Percentiles rank a stretch among this genome's conserved stretches.
Evolutionary conservation across 2,329 filamentous ascomycete species (phyloP).

Genomic region (Sporothrix pallida): DNA sequence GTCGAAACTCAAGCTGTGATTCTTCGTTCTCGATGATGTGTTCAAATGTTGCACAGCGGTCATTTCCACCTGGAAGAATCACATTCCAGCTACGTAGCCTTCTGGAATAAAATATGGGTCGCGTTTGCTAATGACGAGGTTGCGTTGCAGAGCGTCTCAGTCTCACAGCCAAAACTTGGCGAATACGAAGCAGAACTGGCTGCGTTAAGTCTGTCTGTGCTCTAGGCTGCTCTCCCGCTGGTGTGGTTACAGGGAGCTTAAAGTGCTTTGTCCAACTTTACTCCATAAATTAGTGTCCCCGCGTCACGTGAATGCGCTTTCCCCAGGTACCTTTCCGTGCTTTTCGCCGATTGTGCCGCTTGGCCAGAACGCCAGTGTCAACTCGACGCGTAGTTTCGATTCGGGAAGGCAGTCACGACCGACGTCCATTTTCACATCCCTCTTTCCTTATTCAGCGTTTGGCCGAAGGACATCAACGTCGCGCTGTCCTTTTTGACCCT

Average conservation of each 20-base stretch:
- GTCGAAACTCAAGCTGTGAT: neutral
- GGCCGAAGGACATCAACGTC: slow-evolving; percentile 8
- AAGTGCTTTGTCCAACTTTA: neutral
- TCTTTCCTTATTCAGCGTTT: slow-evolving; percentile 20
- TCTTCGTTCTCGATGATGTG: neutral
- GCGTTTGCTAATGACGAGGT: slow-evolving; percentile 15
- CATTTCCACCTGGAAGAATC: neutral
- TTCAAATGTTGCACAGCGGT: neutral
- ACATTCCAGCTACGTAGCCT: neutral
- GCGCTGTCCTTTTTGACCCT: neutral
- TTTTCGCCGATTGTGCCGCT: neutral
- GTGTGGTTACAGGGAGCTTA: neutral
- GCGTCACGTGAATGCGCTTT: slow-evolving; percentile 22
- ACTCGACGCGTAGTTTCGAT: slow-evolving; percentile 16
- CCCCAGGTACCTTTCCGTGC: slow-evolving; percentile 2
- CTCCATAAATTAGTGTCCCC: slow-evolving; percentile 2
- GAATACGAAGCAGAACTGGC: neutral
- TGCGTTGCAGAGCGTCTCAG: neutral
- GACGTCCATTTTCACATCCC: slow-evolving; percentile 20
- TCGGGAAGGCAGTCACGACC: slow-evolving; percentile 27
- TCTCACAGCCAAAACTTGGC: neutral
- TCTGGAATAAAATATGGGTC: slow-evolving; percentile 16
- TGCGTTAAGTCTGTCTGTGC: neutral
- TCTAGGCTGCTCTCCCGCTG: neutral
- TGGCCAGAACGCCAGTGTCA: neutral